Base-by-base conservation (phyloP, 306 rosid genomes). In the Hippophae gyantsensis region DNA sequence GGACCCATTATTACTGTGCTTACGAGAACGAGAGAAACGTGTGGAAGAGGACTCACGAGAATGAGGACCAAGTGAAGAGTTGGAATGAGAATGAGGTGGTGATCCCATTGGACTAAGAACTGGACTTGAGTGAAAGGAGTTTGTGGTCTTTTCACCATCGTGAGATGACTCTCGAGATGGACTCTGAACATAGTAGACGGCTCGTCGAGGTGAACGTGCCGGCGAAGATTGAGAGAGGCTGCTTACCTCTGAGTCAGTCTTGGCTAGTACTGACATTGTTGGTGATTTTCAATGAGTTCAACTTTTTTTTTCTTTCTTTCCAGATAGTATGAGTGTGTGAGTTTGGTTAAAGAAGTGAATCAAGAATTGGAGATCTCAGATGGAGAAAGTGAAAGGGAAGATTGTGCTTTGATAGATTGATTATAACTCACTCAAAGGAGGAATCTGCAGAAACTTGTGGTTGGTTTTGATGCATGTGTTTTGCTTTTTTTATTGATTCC, bases 41-140 rank as follows among this genome's bases (percentile, higher is more conserved):
- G 95, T 87, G 69, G 98, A 92, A 62, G 98, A 75, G 26, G 98
- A 92, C 54, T 85, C 98, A 23, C 95, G 87, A 7, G 97, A 84
- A 62, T 79, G 89, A 0, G 84, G 95, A 32, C 97, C 95, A 40
- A 86, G 50, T 0, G 97, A 90, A 9, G 97, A 87, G 84, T 86
- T 86, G 53, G 97, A 90, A 58, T 87, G 95, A 6, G 99, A 87
- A 69, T 78, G 96, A 0, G 95, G 98, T 4, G 98, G 98, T 6
- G 98, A 92, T 42, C 95, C 99, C 84, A 76, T 51, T 0, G 96
- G 93, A 79, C 95, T 86, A 8, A 74, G 90, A 9, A 84, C 75
- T 0, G 97, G 97, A 68, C 81, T 85, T 0, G 99, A 92, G 11
- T 81, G 79, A 65, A 88, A 83, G 6, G 99, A 92, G 69, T 85